These are phyloP conservation scores for Luvunga scandens DNA, from an alignment of 345 rosid genomes.

Conservation along the genomic window DNA sequence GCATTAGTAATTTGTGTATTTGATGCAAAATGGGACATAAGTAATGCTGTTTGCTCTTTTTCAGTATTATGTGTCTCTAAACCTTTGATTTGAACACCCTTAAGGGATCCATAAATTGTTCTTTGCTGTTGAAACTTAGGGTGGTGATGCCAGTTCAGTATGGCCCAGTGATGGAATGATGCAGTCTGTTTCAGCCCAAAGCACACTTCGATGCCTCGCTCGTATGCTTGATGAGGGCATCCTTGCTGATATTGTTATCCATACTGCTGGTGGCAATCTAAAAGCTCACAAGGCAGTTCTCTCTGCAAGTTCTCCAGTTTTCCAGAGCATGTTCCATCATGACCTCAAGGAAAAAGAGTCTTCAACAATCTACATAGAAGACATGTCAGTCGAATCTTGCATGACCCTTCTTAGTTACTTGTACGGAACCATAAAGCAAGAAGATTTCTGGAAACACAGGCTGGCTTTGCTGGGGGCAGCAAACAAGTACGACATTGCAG, in stretches of 20 bases:
- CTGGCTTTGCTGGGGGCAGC: conserved; percentile 73
- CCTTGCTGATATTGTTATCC: conserved; percentile 72
- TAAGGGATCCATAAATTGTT: background rate
- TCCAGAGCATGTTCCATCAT: conserved; percentile 87
- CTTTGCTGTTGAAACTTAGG: conserved; percentile 38
- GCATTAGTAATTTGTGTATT: background rate
- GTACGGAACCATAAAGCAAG: conserved; percentile 77
- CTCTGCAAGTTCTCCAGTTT: conserved; percentile 84
- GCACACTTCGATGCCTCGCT: conserved; percentile 67
- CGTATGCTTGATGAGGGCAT: conserved; percentile 86
- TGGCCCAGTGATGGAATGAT: conserved; percentile 68
- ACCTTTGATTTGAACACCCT: background rate
- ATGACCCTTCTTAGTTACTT: conserved; percentile 71
- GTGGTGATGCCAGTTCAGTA: conserved; percentile 60
- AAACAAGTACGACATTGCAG: conserved; percentile 73
- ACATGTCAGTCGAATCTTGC: conserved; percentile 87
- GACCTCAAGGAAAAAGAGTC: conserved; percentile 90
- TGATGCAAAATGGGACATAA: background rate
- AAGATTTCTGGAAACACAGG: conserved; percentile 92
- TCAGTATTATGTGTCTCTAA: background rate
- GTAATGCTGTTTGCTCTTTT: background rate
- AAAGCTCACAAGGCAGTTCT: conserved; percentile 85
- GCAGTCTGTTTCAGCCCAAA: conserved; percentile 60
- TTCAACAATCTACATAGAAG: conserved; percentile 72
- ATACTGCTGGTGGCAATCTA: conserved; percentile 70